These are phyloP conservation scores for Pseudofabraea citricarpa DNA, from an alignment of 2,329 filamentous ascomycete genomes.

Conservation along the genomic window DNA sequence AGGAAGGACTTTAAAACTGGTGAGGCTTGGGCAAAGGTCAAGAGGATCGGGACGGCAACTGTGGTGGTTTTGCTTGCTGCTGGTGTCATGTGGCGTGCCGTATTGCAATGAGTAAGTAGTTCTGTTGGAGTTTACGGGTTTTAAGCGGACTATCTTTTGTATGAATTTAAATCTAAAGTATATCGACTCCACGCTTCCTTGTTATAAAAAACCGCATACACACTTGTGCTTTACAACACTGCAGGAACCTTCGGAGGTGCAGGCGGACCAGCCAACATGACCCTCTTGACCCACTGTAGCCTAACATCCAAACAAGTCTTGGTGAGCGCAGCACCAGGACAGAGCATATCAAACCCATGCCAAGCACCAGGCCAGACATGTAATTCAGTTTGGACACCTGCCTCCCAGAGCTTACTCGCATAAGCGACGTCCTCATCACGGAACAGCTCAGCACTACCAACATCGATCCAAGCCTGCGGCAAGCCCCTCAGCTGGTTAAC, in stretches of 20 bases:
- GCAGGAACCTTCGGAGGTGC: not conserved
- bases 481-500: constrained; percentile 22
- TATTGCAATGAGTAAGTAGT: too few relatives aligned
- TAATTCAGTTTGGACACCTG: constrained; percentile 28
- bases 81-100: too few relatives aligned
- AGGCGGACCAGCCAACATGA: not conserved
- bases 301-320: not conserved
- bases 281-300: not conserved
- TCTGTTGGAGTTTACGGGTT: too few relatives aligned
- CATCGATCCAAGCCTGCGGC: constrained; percentile 31
- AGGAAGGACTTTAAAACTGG: too few relatives aligned
- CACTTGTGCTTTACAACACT: constrained; percentile 1
- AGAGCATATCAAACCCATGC: constrained; percentile 4
- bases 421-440: constrained; percentile 31
- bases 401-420: constrained; percentile 29
- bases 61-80: too few relatives aligned
- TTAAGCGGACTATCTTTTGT: too few relatives aligned
- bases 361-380: constrained; percentile 31
- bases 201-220: too few relatives aligned
- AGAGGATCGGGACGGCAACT: too few relatives aligned
- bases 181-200: too few relatives aligned
- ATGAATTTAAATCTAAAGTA: too few relatives aligned
- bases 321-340: not conserved
- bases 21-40: too few relatives aligned
- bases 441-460: constrained; percentile 29